Base-by-base conservation (phyloP, 2,329 filamentous ascomycete genomes). In the Cordyceps militaris region DNA sequence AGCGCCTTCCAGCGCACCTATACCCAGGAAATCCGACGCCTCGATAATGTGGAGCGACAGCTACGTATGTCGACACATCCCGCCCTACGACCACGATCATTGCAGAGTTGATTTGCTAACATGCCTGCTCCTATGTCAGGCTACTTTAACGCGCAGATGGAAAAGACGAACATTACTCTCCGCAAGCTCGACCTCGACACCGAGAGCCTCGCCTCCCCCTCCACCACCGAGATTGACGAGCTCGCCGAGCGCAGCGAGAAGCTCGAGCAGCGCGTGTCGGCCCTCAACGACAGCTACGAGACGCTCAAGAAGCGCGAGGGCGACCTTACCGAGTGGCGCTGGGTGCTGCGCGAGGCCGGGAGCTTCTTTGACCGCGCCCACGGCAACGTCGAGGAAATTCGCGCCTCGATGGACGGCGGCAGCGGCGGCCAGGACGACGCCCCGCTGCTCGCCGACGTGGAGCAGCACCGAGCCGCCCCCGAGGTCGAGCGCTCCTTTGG, bases 11-110 rank as follows among this genome's bases (percentile, higher is more conserved):
- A 99, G 75, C 83, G 94, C 59, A 97, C 93, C 53, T 99, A 96
- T 66, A 99, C 94, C 19, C 92, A 96, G 70, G 94, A 99, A 76
- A 97, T 99, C 65, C 87, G 95, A 69, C 86, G 94, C 62, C 85
- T 99, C 60, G 94, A 99, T 74, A 99, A 99, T 81, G 91, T 97
- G 62, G 94, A 99, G 77, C 85, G 94, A 71, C 94, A 99, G 75
- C 86, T 99, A 67, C 90, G 91, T 92, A 88, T 72, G 89, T 81
- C 60, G 66, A 65, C 48, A 58, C 56, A 28, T 26, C 40, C 46
- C 19, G 19, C 24, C 63, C 48, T 44, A 21, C 1, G 10, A 7
- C n/a, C n/a, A 8, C n/a, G 26, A 38, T 58, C 57, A 3, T n/a
- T 3, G n/a, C 40, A 13, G 21, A 7, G 21, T 2, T 10, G 34